Evolutionary conservation across 2,329 filamentous ascomycete species (phyloP).

Genomic region (Colletotrichum sp.): DNA sequence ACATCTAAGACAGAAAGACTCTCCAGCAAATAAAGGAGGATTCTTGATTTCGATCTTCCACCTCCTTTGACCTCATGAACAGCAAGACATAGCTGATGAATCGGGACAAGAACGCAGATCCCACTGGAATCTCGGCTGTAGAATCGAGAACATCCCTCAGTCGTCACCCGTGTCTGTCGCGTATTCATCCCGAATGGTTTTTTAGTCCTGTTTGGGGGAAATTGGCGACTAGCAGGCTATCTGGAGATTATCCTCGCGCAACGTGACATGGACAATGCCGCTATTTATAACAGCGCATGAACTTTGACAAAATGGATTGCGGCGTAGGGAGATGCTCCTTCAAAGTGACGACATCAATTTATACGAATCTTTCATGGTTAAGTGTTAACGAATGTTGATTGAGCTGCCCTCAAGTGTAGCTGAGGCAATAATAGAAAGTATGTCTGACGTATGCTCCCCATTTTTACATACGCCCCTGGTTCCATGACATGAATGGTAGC

Average conservation of each 20-base stretch:
- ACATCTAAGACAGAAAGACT: accelerated
- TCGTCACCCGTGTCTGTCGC: accelerated
- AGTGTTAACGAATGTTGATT: not conserved
- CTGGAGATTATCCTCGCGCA: not conserved
- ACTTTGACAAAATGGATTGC: not conserved
- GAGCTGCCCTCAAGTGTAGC: not conserved
- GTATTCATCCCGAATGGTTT: not conserved
- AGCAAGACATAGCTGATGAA: not conserved
- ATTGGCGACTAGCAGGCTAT: accelerated
- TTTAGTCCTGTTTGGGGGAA: accelerated
- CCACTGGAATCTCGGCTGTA: accelerated
- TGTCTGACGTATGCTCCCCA: not conserved
- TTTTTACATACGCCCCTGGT: not conserved
- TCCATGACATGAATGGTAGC: not conserved
- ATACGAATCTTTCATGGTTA: not conserved
- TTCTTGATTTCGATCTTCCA: no score
- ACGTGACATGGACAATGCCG: no score
- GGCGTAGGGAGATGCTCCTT: not conserved
- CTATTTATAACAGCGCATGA: no score
- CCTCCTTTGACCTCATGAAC: not conserved
- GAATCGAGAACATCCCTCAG: not conserved
- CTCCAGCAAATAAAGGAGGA: no score
- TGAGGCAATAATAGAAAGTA: not conserved
- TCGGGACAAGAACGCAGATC: not conserved
- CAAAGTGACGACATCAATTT: not conserved